A percentile compares a stretch with the other conserved stretches of the same genome.
Conservation (phyloP, 805 yeast species). For the Ogataea pilisensis region DNA sequence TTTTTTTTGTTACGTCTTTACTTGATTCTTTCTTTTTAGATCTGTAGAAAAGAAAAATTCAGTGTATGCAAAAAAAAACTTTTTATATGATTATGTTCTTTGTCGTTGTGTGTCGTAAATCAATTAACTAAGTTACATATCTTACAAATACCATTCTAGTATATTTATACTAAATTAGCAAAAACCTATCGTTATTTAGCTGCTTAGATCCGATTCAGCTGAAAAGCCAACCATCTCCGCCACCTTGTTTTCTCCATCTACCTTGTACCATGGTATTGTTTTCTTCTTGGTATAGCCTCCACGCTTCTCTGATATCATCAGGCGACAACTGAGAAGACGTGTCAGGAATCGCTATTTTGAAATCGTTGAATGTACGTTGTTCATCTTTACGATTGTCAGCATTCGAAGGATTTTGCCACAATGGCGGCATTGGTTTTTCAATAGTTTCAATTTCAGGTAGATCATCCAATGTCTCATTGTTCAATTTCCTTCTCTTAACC, state of each 20-base stretch:
- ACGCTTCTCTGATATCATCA: conserved; percentile 83
- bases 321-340: conserved; percentile 65
- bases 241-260: conserved; percentile 70
- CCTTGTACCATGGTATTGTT: conserved; percentile 55
- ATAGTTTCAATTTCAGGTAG: conserved; percentile 25
- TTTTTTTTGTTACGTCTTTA: no score
- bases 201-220: no score
- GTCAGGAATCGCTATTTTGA: conserved; percentile 21
- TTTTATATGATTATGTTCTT: no score
- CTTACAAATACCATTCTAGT: no score
- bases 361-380: conserved; percentile 14
- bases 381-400: conserved; percentile 1
- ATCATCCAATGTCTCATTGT: conserved; percentile 34
- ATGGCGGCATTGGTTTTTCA: conserved; percentile 25
- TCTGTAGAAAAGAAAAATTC: no score
- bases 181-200: no score
- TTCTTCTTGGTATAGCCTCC: conserved; percentile 71
- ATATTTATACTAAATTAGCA: background rate
- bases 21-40: no score
- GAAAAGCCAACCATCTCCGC: conserved; percentile 67
- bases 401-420: conserved; percentile 4
- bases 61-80: no score
- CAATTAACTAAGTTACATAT: no score
- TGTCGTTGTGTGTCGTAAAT: no score
- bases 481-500: conserved; percentile 35